A percentile compares a stretch with the other conserved stretches of the same genome.
Conservation (phyloP, 768 basidiomycete species). For the Podaxis carcinomalis region DNA sequence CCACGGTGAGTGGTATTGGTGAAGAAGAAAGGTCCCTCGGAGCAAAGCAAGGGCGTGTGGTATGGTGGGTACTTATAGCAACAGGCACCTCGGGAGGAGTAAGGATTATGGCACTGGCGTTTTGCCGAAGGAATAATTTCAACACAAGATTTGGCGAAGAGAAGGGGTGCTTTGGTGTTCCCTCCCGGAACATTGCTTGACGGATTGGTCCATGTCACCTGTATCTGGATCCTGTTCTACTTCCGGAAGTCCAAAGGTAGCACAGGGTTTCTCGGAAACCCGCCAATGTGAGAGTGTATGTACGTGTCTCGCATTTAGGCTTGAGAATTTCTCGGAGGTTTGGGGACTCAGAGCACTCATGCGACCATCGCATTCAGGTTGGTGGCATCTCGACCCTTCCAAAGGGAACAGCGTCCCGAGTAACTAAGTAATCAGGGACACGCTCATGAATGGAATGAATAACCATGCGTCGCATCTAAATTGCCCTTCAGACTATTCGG, state of each 20-base stretch:
- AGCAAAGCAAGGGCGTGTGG: not conserved
- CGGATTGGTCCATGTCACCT: not conserved
- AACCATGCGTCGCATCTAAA: not conserved
- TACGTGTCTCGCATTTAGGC: not conserved
- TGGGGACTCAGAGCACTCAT: not conserved
- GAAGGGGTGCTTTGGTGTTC: not conserved
- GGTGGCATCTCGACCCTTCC: not conserved
- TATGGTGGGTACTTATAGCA: constrained; percentile 5
- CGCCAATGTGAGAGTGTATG: not conserved
- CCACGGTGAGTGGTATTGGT: not conserved
- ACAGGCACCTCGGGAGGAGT: not conserved
- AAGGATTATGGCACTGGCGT: not conserved
- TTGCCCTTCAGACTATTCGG: not conserved
- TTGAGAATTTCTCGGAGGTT: not conserved
- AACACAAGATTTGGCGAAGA: not conserved
- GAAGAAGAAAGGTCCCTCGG: not conserved
- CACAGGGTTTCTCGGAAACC: not conserved
- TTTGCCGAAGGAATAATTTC: not conserved
- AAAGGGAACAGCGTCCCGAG: not conserved
- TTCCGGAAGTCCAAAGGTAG: not conserved
- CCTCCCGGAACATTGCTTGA: not conserved
- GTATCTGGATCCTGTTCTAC: not conserved
- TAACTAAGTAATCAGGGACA: not conserved
- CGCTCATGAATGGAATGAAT: not conserved
- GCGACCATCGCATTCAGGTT: not conserved